Evolutionary conservation across 805 yeast genomes (phyloP), one percentile per base, ranked within the genome.

Genomic region (Schwanniomyces polymorphus): DNA sequence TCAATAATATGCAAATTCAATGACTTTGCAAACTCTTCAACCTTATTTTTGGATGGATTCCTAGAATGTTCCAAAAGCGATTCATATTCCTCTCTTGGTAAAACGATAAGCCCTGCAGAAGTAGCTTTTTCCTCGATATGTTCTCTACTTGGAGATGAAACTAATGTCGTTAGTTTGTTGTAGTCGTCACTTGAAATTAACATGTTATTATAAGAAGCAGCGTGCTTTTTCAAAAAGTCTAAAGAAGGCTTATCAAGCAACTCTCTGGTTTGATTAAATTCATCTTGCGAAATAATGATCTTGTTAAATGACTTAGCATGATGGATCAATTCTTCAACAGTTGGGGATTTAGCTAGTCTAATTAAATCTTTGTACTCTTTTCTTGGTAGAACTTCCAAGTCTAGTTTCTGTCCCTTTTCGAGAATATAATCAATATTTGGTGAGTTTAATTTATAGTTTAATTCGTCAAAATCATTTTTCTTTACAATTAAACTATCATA

Each of bases 41-140:
- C 37, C 29, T 56, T 58, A 1, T 60, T 63, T 1, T 56, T 14
- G 10, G 48, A 37, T 6, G 73, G 73, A 5, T 58, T 55, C n/a
- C 23, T 38, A 12, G 41, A 38, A 7, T 5, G 12, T n/a, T 38
- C 23, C 8, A 18, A 17, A 11, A 44, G 42, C 2, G 37, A 17
- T 4, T 45, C 38, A n/a, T 49, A 49, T 17, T 57, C 62, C 1
- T 40, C 29, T 2, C 18, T 12, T 23, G 51, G 46, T 4, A 64
- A 29, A 3, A 56, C 33, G 1, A 41, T 38, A 38, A 46, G 44
- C 7, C 57, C 57, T 33, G 49, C 42, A 2, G 37, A 9, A 0
- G 40, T 23, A 2, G 63, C 65, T 27, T 61, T 55, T 35, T 55
- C 29, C 41, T 29, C 53, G 8, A 59, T 48, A 26, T 54, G 50